phyloP scores from a whole-genome alignment of 2,329 filamentous ascomycete genomes.

The Aureobasidium sp. region DNA sequence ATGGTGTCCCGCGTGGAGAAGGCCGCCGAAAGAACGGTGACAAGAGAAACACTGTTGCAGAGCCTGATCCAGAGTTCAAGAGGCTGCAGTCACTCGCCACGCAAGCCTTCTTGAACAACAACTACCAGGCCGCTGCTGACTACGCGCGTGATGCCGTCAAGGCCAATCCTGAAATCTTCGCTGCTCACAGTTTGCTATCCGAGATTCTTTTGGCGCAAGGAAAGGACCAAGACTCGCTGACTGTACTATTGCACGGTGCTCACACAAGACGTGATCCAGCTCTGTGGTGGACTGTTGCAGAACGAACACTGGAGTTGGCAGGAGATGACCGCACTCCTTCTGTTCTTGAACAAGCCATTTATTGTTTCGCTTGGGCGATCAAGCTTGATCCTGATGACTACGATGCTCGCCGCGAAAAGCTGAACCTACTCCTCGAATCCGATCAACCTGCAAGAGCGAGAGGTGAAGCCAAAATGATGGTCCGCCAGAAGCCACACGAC shows the following conservation, averaged over 20 bases:
- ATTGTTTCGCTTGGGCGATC: conserved; percentile 48
- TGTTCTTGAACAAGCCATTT: conserved; percentile 41
- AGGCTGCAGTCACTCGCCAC: conserved; percentile 58
- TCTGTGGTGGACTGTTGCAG: conserved; percentile 51
- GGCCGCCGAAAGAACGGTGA: conserved; percentile 25
- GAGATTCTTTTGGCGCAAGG: conserved; percentile 50
- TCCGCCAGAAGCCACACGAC: conserved; percentile 47
- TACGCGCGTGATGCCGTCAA: conserved; percentile 42
- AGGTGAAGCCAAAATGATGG: conserved; percentile 46
- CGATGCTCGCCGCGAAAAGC: conserved; percentile 47
- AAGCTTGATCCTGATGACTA: conserved; percentile 44
- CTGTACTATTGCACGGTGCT: conserved; percentile 50
- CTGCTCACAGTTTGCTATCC: conserved; percentile 52
- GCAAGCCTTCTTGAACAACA: conserved; percentile 55
- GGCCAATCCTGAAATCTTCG: conserved; percentile 54
- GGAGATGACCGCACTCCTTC: conserved; percentile 34
- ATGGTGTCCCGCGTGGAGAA: conserved; percentile 15
- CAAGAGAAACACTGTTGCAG: conserved; percentile 42
- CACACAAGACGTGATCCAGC: conserved; percentile 48
- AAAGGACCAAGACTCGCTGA: conserved; percentile 48
- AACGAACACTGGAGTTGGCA: conserved; percentile 43
- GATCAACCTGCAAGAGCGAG: conserved; percentile 40
- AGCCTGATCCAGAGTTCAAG: conserved; percentile 65
- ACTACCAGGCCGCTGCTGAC: conserved; percentile 53
- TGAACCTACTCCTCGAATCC: conserved; percentile 47